Percentiles rank a stretch among this genome's conserved stretches.
These are phyloP conservation scores for Polyporus tsugae DNA, from an alignment of 1,284 basidiomycete species.

Conservation along the genomic window DNA sequence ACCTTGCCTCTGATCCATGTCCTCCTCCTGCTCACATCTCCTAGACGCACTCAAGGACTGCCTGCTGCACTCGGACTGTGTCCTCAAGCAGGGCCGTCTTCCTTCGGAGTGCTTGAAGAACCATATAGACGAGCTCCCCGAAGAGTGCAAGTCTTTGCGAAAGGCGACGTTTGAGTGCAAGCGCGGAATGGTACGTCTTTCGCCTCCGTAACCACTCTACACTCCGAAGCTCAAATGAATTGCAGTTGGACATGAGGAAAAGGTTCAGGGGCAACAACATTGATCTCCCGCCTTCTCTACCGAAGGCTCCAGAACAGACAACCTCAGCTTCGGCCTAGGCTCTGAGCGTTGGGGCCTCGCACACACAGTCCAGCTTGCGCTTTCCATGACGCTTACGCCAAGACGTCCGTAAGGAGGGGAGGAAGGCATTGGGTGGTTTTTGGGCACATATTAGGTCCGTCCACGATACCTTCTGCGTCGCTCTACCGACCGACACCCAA, in stretches of 20 bases:
- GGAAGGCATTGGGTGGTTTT: not conserved
- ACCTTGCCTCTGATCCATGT: constrained; percentile 55
- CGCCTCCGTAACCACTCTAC: not conserved
- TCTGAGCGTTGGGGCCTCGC: not conserved
- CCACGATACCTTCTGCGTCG: not conserved
- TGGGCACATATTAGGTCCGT: not conserved
- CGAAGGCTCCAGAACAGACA: constrained; percentile 24
- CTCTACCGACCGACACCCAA: not conserved
- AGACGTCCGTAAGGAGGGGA: not conserved
- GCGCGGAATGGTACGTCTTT: constrained; percentile 79
- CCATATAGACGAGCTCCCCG: constrained; percentile 77
- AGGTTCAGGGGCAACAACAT: constrained; percentile 80
- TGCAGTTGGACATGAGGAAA: constrained; percentile 85
- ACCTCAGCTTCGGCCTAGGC: constrained; percentile 10
- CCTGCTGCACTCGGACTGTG: constrained; percentile 83
- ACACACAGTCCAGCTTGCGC: not conserved
- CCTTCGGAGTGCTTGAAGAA: constrained; percentile 84
- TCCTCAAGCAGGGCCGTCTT: constrained; percentile 72
- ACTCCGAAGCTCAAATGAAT: not conserved
- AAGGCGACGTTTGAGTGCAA: constrained; percentile 89
- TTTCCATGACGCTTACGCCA: not conserved
- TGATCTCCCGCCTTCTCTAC: constrained; percentile 40
- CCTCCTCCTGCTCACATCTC: constrained; percentile 80
- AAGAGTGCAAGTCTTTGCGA: constrained; percentile 76
- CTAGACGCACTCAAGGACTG: constrained; percentile 81